phyloP scores from a whole-genome alignment of 2,329 filamentous ascomycete species.

The Cercospora canescens region DNA sequence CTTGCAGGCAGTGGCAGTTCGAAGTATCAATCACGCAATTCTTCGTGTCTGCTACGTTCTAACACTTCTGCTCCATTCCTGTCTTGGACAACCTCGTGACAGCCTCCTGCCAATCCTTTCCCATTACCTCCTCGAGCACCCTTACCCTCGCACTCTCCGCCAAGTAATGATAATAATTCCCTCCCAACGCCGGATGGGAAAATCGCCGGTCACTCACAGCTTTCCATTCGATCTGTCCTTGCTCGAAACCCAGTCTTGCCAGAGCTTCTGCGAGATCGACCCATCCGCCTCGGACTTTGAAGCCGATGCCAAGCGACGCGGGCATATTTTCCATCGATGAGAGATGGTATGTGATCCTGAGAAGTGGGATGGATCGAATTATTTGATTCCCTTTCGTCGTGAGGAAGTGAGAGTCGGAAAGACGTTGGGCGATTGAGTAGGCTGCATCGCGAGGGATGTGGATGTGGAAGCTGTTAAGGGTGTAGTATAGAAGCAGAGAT shows the following conservation, averaged over 20 bases:
- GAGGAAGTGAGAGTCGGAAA: neutral
- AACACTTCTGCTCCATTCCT: neutral
- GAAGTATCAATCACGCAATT: neutral
- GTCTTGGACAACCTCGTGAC: neutral
- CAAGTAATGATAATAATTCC: constrained; percentile 16
- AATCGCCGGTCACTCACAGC: constrained; percentile 8
- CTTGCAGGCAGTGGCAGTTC: neutral
- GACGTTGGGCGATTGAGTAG: neutral
- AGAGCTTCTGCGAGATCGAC: constrained; percentile 2
- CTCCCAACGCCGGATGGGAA: constrained; percentile 4
- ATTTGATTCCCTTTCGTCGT: neutral
- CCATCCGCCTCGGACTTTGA: constrained; percentile 7
- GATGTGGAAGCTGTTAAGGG: constrained; percentile 26
- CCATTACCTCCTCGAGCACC: constrained; percentile 2
- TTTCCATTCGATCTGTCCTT: constrained; percentile 11
- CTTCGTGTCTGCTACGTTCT: neutral
- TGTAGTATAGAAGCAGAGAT: constrained; percentile 23
- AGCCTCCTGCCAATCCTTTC: constrained; percentile 12
- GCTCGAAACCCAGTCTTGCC: constrained; percentile 2
- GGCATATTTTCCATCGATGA: constrained; percentile 14
- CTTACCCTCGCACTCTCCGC: constrained; percentile 15
- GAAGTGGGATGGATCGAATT: neutral
- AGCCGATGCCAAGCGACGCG: neutral
- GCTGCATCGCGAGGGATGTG: constrained; percentile 5
- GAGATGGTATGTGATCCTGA: constrained; percentile 10